phyloP scores from a whole-genome alignment of 2,329 filamentous ascomycete species.

The Monosporascus sp. region DNA sequence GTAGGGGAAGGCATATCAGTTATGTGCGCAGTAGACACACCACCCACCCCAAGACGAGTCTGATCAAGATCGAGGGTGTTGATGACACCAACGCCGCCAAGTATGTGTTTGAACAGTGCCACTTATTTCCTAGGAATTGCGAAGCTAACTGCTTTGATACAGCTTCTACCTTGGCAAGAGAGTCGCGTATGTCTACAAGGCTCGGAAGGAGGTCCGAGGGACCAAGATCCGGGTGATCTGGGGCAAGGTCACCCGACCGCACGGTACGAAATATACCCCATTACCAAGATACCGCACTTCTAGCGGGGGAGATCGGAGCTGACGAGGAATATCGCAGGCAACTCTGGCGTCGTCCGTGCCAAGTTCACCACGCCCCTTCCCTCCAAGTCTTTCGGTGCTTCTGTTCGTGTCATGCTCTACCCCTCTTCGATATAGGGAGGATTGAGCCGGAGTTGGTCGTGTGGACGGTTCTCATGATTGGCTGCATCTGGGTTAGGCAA shows the following conservation, averaged over 20 bases:
- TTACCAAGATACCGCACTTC: not conserved
- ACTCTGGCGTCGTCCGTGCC: constrained; percentile 96
- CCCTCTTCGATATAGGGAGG: constrained; percentile 87
- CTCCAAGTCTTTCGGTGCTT: constrained; percentile 92
- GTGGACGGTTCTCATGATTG: constrained; percentile 53
- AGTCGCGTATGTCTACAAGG: constrained; percentile 97
- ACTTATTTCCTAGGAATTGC: not conserved
- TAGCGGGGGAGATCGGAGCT: constrained; percentile 4
- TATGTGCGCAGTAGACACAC: constrained; percentile 94
- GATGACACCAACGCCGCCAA: constrained; percentile 83
- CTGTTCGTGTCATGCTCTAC: constrained; percentile 96
- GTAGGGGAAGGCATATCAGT: constrained; percentile 94
- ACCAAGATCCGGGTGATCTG: constrained; percentile 99
- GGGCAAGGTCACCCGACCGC: constrained; percentile 95
- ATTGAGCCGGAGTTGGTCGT: constrained; percentile 56
- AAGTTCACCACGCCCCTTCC: constrained; percentile 97
- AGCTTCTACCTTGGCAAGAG: constrained; percentile 98
- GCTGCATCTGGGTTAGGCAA: constrained; percentile 43
- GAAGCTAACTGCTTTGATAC: constrained; percentile 16
- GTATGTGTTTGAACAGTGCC: constrained; percentile 47
- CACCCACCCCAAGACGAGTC: constrained; percentile 82
- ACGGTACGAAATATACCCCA: constrained; percentile 55
- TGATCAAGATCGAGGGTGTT: constrained; percentile 99
- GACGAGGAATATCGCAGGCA: constrained; percentile 51
- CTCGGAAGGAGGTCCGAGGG: constrained; percentile 87